Evolutionary conservation across 257 asterid genomes (phyloP).

Genomic region (Paulownia fortunei): DNA sequence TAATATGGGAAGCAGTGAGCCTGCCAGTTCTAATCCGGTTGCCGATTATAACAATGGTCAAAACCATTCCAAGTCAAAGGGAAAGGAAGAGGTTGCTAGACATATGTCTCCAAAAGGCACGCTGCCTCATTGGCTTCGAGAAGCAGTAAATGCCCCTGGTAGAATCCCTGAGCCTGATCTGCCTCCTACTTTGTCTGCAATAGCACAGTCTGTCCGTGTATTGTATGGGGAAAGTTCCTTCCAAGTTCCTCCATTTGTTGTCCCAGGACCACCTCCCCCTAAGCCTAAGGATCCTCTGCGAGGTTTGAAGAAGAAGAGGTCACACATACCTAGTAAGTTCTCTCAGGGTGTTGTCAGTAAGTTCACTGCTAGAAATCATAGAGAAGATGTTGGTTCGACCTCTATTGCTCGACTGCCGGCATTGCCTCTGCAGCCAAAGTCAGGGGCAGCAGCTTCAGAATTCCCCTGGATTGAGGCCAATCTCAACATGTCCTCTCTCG

Average conservation of each 20-base stretch:
- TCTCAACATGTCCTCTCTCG: slow-evolving; percentile 26
- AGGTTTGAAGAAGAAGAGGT: slow-evolving; percentile 57
- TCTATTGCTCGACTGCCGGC: slow-evolving; percentile 39
- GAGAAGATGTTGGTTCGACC: slow-evolving; percentile 51
- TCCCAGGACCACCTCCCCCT: slow-evolving; percentile 77
- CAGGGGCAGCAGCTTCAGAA: slow-evolving; percentile 27
- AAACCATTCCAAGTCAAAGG: slow-evolving; percentile 48
- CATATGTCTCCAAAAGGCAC: slow-evolving; percentile 50
- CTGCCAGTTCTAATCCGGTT: slow-evolving; percentile 32
- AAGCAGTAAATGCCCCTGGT: slow-evolving; percentile 73
- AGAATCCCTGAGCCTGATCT: slow-evolving; percentile 51
- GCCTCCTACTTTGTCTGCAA: slow-evolving; percentile 78
- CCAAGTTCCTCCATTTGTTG: slow-evolving; percentile 77
- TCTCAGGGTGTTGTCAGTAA: slow-evolving; percentile 30
- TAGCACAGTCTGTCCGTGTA: slow-evolving; percentile 84
- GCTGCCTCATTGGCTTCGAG: slow-evolving; percentile 97
- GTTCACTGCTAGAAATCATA: slow-evolving; percentile 29
- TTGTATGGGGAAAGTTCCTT: slow-evolving; percentile 72
- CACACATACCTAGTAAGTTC: slow-evolving; percentile 31
- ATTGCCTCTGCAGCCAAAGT: slow-evolving; percentile 34
- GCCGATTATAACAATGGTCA: slow-evolving; percentile 38
- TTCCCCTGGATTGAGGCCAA: slow-evolving; percentile 37
- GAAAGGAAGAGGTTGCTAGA: slow-evolving; percentile 58
- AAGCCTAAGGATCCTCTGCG: slow-evolving; percentile 76
- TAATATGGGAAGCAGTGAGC: slow-evolving; percentile 51